Percentiles rank a stretch among this genome's conserved stretches.
Conservation (phyloP, 495 filamentous ascomycete species). For the Aspergillus sclerotiicarbonarius region DNA sequence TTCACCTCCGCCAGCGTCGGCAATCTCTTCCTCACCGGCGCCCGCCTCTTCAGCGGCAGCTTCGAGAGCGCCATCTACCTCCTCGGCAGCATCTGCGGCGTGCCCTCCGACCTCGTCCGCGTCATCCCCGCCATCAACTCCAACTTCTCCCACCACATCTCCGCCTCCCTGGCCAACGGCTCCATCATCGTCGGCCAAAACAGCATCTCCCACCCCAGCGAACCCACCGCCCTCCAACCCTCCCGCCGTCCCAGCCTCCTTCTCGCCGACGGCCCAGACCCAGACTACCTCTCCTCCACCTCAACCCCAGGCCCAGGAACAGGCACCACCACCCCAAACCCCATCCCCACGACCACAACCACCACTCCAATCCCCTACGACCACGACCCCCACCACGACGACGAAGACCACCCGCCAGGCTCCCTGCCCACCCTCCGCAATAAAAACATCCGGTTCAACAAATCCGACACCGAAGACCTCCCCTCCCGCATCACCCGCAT, state of each 20-base stretch:
- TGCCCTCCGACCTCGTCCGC: conserved; percentile 64
- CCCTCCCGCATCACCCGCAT: conserved; percentile 74
- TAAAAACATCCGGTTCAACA: conserved; percentile 77
- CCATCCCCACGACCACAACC: conserved; percentile 47
- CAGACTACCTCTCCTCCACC: too few relatives aligned
- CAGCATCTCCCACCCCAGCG: conserved; percentile 82
- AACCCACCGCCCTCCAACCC: conserved; percentile 48
- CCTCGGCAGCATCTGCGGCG: conserved; percentile 73
- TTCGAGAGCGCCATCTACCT: conserved; percentile 82
- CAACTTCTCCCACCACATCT: conserved; percentile 93
- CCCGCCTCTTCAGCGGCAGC: conserved; percentile 75
- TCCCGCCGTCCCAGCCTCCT: conserved; percentile 39
- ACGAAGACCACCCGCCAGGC: conserved; percentile 88
- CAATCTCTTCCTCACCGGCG: conserved; percentile 87
- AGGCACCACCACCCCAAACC: conserved; percentile 73
- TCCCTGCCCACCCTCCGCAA: conserved; percentile 74
- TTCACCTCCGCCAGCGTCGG: conserved; percentile 88
- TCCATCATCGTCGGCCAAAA: conserved; percentile 88
- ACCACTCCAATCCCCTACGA: conserved; percentile 69
- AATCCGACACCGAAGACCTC: conserved; percentile 67
- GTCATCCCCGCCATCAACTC: conserved; percentile 90
- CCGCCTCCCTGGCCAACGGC: conserved; percentile 73
- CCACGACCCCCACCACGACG: conserved; percentile 50
- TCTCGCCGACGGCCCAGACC: conserved; percentile 39
- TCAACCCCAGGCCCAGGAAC: conserved; percentile 42